Conservation (phyloP, 2,329 filamentous ascomycete species). For the Pestalotiopsis sp. region DNA sequence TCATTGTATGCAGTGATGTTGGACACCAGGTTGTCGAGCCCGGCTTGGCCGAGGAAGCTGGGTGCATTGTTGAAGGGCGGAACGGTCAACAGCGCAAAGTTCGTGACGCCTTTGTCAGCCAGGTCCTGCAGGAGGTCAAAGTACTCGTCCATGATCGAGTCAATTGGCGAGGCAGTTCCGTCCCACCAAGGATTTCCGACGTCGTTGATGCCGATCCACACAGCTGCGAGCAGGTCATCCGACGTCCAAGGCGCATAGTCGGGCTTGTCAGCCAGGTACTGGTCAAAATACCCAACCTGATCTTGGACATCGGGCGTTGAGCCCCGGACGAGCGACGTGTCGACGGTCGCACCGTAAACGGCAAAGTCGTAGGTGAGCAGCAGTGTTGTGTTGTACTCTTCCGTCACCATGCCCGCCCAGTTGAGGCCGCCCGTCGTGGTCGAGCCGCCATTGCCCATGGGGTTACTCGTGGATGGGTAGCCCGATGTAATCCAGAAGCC, state of each 20-base stretch:
- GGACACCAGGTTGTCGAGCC: conserved; percentile 14
- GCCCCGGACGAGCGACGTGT: conserved; percentile 41
- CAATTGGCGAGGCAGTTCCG: conserved; percentile 21
- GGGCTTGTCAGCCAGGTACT: conserved; percentile 18
- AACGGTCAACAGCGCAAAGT: conserved; percentile 21
- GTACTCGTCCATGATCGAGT: conserved; percentile 20
- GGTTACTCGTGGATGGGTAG: conserved; percentile 51
- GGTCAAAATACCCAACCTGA: conserved; percentile 26
- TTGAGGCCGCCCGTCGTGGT: conserved; percentile 41
- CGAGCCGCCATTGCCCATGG: conserved; percentile 54
- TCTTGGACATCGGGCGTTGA: conserved; percentile 23
- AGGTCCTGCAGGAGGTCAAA: conserved; percentile 20
- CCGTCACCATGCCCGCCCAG: conserved; percentile 42
- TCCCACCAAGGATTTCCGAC: conserved; percentile 34
- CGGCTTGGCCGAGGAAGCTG: conserved; percentile 13
- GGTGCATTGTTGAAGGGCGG: conserved; percentile 24
- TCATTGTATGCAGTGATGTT: conserved; percentile 23
- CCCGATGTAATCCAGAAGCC: conserved; percentile 47
- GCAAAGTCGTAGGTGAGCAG: conserved; percentile 47
- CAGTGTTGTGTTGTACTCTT: conserved; percentile 35
- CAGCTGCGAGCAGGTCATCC: conserved; percentile 23
- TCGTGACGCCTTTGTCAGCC: conserved; percentile 19
- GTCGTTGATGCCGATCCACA: conserved; percentile 34
- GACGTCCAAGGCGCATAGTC: conserved; percentile 19
- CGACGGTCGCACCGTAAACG: conserved; percentile 44